Evolutionary conservation across 2,329 filamentous ascomycete genomes (phyloP).

Genomic region (Lachnellula occidentalis): DNA sequence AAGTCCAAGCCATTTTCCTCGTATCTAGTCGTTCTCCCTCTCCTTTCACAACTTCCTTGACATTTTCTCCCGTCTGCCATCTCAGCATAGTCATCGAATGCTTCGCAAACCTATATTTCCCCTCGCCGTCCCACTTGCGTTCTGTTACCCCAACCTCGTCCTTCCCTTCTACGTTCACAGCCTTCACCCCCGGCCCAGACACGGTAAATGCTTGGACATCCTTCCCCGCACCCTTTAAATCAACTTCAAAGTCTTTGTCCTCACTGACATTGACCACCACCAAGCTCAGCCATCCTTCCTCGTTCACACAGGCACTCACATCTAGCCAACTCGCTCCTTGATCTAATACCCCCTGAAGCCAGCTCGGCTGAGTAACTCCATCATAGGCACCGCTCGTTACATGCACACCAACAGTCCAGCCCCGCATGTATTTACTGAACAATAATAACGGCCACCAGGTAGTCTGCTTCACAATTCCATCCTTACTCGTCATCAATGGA

Average conservation of each 20-base stretch:
- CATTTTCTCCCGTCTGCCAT: conserved; percentile 35
- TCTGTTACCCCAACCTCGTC: conserved; percentile 58
- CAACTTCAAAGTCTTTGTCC: conserved; percentile 51
- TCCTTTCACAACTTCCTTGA: conserved; percentile 21
- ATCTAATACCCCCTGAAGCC: conserved; percentile 60
- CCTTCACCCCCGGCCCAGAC: conserved; percentile 49
- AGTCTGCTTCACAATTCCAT: conserved; percentile 56
- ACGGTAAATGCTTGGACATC: conserved; percentile 59
- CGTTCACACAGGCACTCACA: conserved; percentile 55
- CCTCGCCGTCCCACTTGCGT: conserved; percentile 58
- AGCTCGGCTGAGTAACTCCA: conserved; percentile 60
- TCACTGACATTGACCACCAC: conserved; percentile 70
- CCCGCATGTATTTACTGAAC: conserved; percentile 66
- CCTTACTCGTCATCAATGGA: conserved; percentile 56
- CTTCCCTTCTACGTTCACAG: conserved; percentile 57
- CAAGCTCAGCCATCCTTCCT: conserved; percentile 56
- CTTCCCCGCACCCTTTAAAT: conserved; percentile 51
- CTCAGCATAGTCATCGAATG: conserved; percentile 65
- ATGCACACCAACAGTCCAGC: conserved; percentile 61
- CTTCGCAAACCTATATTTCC: conserved; percentile 60
- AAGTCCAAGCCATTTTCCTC: conserved; percentile 26
- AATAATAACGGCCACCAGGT: conserved; percentile 59
- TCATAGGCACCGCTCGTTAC: conserved; percentile 58
- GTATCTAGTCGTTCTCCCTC: conserved; percentile 21
- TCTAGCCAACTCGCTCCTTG: conserved; percentile 63